Evolutionary conservation across 2,329 filamentous ascomycete species (phyloP).

Genomic region (Botrytis galanthina): DNA sequence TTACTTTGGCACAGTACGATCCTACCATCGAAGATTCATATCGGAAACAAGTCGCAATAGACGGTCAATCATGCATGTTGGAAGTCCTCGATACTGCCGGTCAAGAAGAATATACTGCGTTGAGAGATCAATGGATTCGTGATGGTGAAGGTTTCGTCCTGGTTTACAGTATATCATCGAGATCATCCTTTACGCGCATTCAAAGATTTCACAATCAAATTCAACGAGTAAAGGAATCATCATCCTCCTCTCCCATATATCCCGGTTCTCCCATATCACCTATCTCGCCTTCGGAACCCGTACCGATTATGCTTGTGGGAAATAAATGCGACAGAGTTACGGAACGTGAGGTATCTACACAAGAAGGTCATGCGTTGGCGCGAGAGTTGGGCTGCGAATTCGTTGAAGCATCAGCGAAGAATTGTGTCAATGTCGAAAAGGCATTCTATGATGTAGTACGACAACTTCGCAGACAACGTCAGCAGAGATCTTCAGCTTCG

Average conservation of each 20-base stretch:
- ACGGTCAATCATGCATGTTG: conserved; percentile 93
- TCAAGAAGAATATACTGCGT: conserved; percentile 96
- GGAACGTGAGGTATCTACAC: conserved; percentile 92
- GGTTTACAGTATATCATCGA: conserved; percentile 97
- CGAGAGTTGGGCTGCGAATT: conserved; percentile 94
- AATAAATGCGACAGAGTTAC: conserved; percentile 98
- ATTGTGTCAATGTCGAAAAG: conserved; percentile 97
- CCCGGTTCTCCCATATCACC: conserved; percentile 69
- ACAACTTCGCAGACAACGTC: conserved; percentile 80
- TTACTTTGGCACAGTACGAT: conserved; percentile 55
- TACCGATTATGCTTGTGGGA: conserved; percentile 96
- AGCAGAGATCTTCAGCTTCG: conserved; percentile 39
- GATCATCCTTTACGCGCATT: conserved; percentile 92
- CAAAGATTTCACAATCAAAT: conserved; percentile 96
- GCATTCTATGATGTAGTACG: conserved; percentile 97
- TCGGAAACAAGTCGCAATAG: conserved; percentile 88
- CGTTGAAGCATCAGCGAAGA: conserved; percentile 94
- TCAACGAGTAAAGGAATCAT: conserved; percentile 92
- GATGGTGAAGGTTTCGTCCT: conserved; percentile 97
- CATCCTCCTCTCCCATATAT: conserved; percentile 72
- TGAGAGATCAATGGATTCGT: conserved; percentile 97
- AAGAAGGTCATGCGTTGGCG: conserved; percentile 89
- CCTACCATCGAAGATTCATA: conserved; percentile 88
- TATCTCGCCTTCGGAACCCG: conserved; percentile 52
- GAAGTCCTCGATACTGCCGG: conserved; percentile 96